Percentiles rank a stretch among this genome's conserved stretches.
Conservation (phyloP, 345 rosid species). For the Citrus trifoliata region DNA sequence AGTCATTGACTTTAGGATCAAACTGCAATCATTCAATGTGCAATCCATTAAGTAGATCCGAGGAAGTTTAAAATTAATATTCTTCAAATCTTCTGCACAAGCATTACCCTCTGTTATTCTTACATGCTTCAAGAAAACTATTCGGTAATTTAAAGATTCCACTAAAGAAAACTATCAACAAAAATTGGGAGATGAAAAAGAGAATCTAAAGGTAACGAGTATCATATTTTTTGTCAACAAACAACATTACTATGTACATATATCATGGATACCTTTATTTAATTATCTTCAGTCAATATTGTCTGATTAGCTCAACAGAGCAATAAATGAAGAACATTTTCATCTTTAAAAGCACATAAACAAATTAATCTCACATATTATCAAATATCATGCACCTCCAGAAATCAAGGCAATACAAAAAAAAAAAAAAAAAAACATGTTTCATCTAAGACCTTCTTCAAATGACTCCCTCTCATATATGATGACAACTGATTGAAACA, state of each 20-base stretch:
- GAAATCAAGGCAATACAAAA: neutral
- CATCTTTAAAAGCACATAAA: neutral
- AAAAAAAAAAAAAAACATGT: neutral
- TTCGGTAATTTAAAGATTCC: neutral
- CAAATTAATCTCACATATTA: neutral
- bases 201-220: neutral
- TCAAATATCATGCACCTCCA: neutral
- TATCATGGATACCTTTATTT: neutral
- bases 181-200: neutral
- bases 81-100: constrained; percentile 40
- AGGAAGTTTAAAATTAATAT: constrained; percentile 40
- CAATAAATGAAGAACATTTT: neutral
- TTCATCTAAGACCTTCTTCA: no score
- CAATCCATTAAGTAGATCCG: constrained; percentile 82
- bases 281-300: neutral
- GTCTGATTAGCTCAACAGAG: neutral
- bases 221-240: neutral
- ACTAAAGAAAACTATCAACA: neutral
- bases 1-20: constrained; percentile 52
- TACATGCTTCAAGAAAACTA: neutral
- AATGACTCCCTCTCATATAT: no score
- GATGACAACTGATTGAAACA: no score
- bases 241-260: neutral
- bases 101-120: constrained; percentile 4
- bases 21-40: constrained; percentile 87